These are phyloP conservation scores for Yamadazyma mexicana DNA, from an alignment of 1,139 yeast species.

Conservation along the genomic window DNA sequence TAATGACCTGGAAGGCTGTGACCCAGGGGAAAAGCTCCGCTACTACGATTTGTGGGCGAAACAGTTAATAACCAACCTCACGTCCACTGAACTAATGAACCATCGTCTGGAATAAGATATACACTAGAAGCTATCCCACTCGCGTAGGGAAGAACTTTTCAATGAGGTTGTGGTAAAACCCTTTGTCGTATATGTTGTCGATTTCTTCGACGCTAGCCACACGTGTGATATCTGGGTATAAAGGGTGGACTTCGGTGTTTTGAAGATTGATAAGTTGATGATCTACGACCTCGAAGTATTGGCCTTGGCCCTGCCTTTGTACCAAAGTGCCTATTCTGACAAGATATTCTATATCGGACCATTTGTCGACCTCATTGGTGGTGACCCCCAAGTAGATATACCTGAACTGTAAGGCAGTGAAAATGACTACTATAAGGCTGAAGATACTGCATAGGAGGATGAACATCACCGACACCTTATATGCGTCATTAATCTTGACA, in stretches of 20 bases:
- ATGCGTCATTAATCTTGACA: slow-evolving; percentile 29
- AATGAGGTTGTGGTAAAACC: slow-evolving; percentile 50
- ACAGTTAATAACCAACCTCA: slow-evolving; percentile 12
- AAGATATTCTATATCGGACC: slow-evolving; percentile 72
- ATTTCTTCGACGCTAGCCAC: slow-evolving; percentile 33
- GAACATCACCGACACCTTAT: slow-evolving; percentile 50
- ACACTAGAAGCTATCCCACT: not conserved
- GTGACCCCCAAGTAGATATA: slow-evolving; percentile 79
- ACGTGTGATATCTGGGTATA: slow-evolving; percentile 6
- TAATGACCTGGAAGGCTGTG: slow-evolving; percentile 5
- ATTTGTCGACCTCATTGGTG: slow-evolving; percentile 85
- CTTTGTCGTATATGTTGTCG: slow-evolving; percentile 66
- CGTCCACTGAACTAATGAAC: slow-evolving; percentile 72
- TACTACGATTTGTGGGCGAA: slow-evolving; percentile 9
- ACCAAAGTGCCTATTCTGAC: slow-evolving; percentile 40
- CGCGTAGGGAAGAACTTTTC: slow-evolving; percentile 5
- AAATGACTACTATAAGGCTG: slow-evolving; percentile 53
- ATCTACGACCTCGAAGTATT: slow-evolving; percentile 21
- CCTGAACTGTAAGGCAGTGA: slow-evolving; percentile 60
- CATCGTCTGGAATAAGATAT: slow-evolving; percentile 51
- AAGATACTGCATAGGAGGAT: slow-evolving; percentile 55
- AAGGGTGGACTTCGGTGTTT: slow-evolving; percentile 10
- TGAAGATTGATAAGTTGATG: slow-evolving; percentile 14
- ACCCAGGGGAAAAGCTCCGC: slow-evolving; percentile 7
- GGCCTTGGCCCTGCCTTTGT: slow-evolving; percentile 12